These are phyloP conservation scores for Phytopythium kandeliae DNA, from an alignment of 352 stramenopile species.

Conservation along the genomic window DNA sequence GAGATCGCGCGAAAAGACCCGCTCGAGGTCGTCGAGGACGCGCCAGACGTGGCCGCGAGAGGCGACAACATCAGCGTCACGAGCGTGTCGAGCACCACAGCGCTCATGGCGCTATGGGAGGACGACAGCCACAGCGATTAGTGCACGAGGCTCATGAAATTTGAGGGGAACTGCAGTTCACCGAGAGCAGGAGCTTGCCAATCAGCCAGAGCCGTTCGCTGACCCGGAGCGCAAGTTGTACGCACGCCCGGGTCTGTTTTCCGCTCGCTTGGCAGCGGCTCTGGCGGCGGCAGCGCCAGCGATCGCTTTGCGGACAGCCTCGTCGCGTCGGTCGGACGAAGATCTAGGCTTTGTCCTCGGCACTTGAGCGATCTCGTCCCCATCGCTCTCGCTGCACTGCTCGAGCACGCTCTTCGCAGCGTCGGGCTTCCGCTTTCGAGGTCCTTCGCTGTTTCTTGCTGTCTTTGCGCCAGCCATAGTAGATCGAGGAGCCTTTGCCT, in stretches of 20 bases:
- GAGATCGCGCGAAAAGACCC: slow-evolving; percentile 10
- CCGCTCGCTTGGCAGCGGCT: slow-evolving; percentile 30
- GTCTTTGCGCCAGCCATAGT: not conserved
- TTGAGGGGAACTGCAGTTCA: no score
- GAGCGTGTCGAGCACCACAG: not conserved
- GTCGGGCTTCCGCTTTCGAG: not conserved
- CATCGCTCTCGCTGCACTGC: slow-evolving; percentile 16
- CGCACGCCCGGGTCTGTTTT: slow-evolving; percentile 12
- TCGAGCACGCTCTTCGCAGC: not conserved
- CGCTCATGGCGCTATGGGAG: slow-evolving; percentile 1
- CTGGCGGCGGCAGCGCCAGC: slow-evolving; percentile 55
- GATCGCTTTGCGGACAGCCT: slow-evolving; percentile 51
- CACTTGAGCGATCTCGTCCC: slow-evolving; percentile 13
- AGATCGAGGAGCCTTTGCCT: slow-evolving; percentile 6
- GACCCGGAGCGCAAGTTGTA: slow-evolving; percentile 40
- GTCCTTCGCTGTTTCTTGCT: no score
- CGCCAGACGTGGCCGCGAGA: no score
- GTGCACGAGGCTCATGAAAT: no score
- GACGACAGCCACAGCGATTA: no score
- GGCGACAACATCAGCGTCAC: not conserved
- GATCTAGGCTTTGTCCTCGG: slow-evolving; percentile 6
- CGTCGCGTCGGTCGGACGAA: slow-evolving; percentile 32
- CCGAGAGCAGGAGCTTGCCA: no score
- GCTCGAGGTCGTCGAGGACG: not conserved
- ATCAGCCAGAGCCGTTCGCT: not conserved